Evolutionary conservation across 1,284 basidiomycete genomes (phyloP).

Genomic region (Cystobasidium slooffiae): DNA sequence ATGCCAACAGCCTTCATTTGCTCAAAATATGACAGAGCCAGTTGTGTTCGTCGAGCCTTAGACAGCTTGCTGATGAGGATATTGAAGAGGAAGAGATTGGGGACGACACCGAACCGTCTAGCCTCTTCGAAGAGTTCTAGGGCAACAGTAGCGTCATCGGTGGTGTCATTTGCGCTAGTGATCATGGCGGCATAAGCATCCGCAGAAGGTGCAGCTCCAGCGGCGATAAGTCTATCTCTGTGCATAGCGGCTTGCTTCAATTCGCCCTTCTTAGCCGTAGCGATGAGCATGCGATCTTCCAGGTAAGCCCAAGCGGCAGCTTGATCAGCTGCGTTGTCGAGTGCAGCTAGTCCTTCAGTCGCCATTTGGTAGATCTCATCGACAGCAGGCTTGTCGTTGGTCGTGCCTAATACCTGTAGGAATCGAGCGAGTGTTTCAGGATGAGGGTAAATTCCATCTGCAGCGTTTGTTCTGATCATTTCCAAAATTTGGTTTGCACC

Average conservation of each 20-base stretch:
- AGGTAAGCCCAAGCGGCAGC: constrained; percentile 71
- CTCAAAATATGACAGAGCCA: constrained; percentile 81
- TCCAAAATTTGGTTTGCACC: constrained; percentile 28
- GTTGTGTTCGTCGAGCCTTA: constrained; percentile 87
- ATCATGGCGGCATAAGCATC: constrained; percentile 92
- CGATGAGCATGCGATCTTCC: constrained; percentile 87
- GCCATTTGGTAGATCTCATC: constrained; percentile 71
- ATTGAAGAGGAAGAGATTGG: constrained; percentile 89
- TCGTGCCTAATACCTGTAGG: constrained; percentile 66
- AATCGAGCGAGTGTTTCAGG: constrained; percentile 63
- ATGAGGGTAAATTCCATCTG: constrained; percentile 62
- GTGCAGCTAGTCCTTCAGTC: constrained; percentile 64
- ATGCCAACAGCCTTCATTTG: constrained; percentile 69
- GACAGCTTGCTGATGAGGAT: constrained; percentile 93
- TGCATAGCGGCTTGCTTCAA: constrained; percentile 79
- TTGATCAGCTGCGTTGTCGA: constrained; percentile 55
- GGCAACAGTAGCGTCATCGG: constrained; percentile 87
- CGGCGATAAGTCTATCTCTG: constrained; percentile 74
- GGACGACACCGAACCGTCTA: constrained; percentile 68
- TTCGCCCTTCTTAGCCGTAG: constrained; percentile 76
- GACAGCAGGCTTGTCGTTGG: constrained; percentile 64
- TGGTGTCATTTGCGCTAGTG: constrained; percentile 83
- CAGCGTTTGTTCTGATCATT: constrained; percentile 44
- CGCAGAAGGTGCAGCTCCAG: constrained; percentile 76
- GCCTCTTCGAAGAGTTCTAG: constrained; percentile 81